Evolutionary conservation across 169 alveolate species (phyloP).

Genomic region (Babesia bigemina): DNA sequence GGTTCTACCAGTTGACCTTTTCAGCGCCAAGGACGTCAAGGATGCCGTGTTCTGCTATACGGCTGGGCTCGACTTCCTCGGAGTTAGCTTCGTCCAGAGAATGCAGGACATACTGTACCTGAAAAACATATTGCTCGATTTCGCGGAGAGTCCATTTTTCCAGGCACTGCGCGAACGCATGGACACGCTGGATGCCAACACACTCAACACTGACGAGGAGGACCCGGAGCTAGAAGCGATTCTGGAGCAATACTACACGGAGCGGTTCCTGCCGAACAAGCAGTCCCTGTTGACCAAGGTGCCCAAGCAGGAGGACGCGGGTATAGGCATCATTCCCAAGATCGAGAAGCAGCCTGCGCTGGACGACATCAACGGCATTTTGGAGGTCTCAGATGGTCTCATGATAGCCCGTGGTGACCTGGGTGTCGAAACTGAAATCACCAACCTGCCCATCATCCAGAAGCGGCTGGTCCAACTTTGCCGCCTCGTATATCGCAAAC

Average conservation of each 20-base stretch:
- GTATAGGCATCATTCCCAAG: slow-evolving; percentile 87
- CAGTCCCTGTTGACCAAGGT: slow-evolving; percentile 34
- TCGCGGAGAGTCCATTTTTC: slow-evolving; percentile 55
- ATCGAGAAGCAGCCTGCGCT: slow-evolving; percentile 95
- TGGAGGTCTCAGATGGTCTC: slow-evolving; percentile 91
- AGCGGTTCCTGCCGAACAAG: slow-evolving; percentile 67
- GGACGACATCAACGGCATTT: slow-evolving; percentile 88
- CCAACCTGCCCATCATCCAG: slow-evolving; percentile 90
- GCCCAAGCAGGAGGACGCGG: slow-evolving; percentile 43
- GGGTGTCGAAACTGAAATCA: slow-evolving; percentile 95
- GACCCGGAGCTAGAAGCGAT: slow-evolving; percentile 60
- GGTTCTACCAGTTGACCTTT: slow-evolving; percentile 75
- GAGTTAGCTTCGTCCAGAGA: slow-evolving; percentile 77
- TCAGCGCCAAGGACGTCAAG: slow-evolving; percentile 78
- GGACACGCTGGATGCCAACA: slow-evolving; percentile 10
- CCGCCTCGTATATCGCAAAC: slow-evolving; percentile 87
- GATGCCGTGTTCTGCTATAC: slow-evolving; percentile 80
- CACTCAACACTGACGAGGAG: slow-evolving; percentile 39
- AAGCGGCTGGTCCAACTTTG: slow-evolving; percentile 83
- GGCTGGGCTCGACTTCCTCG: slow-evolving; percentile 75
- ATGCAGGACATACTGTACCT: slow-evolving; percentile 72
- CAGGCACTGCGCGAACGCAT: slow-evolving; percentile 44
- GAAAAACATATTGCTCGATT: slow-evolving; percentile 73
- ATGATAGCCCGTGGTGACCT: slow-evolving; percentile 99
- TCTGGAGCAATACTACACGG: slow-evolving; percentile 57